phyloP scores from a whole-genome alignment of 2,329 filamentous ascomycete species.

The Xylariaceae sp. region DNA sequence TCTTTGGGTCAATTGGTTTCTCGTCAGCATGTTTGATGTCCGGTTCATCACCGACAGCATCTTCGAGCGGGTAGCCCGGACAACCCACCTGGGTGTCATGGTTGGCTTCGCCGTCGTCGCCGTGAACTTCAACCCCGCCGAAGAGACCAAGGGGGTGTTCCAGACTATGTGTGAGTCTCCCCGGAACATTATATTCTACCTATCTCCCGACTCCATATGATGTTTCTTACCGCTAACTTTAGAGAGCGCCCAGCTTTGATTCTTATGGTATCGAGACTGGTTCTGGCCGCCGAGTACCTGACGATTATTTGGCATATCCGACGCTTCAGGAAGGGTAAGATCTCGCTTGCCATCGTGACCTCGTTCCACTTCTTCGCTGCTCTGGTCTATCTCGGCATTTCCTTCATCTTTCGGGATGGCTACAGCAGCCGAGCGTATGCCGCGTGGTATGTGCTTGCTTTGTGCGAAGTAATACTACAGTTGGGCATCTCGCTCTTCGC shows the following conservation, averaged over 20 bases:
- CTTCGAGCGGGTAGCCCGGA: conserved; percentile 62
- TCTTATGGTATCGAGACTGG: conserved; percentile 53
- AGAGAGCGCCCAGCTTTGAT: conserved; percentile 39
- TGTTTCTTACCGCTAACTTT: background rate
- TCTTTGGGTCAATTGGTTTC: conserved; percentile 68
- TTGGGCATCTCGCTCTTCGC: conserved; percentile 57
- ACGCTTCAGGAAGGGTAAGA: conserved; percentile 40
- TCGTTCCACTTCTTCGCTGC: conserved; percentile 39
- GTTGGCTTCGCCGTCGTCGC: conserved; percentile 65
- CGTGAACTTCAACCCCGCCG: conserved; percentile 42
- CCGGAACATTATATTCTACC: no score
- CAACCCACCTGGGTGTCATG: conserved; percentile 63
- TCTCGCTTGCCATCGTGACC: conserved; percentile 40
- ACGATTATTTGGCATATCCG: conserved; percentile 48
- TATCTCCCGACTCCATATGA: no score
- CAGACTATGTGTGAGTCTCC: conserved; percentile 41
- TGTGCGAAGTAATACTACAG: conserved; percentile 54
- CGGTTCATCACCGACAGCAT: conserved; percentile 66
- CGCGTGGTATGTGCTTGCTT: conserved; percentile 58
- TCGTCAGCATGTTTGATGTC: conserved; percentile 65
- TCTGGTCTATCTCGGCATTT: conserved; percentile 44
- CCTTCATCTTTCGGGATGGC: conserved; percentile 40
- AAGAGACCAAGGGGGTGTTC: conserved; percentile 41
- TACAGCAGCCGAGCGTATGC: conserved; percentile 40
- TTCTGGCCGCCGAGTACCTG: conserved; percentile 56